Evolutionary conservation across 2,329 filamentous ascomycete genomes (phyloP).

Genomic region (Microdochium bolleyi): DNA sequence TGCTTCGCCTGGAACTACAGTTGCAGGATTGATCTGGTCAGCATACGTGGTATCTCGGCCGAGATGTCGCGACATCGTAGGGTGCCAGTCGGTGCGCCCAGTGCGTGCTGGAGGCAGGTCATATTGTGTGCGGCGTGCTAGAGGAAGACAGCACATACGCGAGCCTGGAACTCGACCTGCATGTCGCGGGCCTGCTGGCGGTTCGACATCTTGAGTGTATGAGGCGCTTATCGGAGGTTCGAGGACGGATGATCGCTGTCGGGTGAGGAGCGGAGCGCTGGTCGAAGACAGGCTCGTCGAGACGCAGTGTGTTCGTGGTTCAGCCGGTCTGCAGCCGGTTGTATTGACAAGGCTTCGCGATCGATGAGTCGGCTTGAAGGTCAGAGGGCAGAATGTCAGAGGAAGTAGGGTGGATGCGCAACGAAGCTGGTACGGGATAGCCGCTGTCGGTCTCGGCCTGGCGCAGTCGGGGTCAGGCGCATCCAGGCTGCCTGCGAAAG

Average conservation of each 20-base stretch:
- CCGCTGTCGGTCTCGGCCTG: not conserved
- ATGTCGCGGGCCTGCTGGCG: slow-evolving; percentile 52
- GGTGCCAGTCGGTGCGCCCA: too few species aligned
- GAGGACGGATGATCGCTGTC: not conserved
- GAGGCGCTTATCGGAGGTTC: not conserved
- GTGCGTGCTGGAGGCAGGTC: not conserved
- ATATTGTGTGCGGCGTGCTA: slow-evolving; percentile 1
- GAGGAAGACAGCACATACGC: slow-evolving; percentile 25
- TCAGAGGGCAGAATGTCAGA: not conserved
- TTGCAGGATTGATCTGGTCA: not conserved
- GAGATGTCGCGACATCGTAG: not conserved
- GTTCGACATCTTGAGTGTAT: slow-evolving; percentile 40
- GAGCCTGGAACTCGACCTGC: slow-evolving; percentile 56
- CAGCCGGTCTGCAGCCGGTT: too few species aligned
- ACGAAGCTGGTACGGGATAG: not conserved
- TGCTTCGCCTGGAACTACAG: slow-evolving; percentile 52
- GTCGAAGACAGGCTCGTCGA: too few species aligned
- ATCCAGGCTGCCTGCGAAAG: not conserved
- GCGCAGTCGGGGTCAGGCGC: not conserved
- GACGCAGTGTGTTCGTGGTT: too few species aligned
- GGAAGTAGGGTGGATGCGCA: not conserved
- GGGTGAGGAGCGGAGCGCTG: too few species aligned
- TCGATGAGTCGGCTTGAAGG: too few species aligned
- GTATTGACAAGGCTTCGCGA: too few species aligned
- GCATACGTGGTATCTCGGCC: not conserved